Evolutionary conservation across 83 land plant genomes (phyloP).

Genomic region (Thuja plicata): DNA sequence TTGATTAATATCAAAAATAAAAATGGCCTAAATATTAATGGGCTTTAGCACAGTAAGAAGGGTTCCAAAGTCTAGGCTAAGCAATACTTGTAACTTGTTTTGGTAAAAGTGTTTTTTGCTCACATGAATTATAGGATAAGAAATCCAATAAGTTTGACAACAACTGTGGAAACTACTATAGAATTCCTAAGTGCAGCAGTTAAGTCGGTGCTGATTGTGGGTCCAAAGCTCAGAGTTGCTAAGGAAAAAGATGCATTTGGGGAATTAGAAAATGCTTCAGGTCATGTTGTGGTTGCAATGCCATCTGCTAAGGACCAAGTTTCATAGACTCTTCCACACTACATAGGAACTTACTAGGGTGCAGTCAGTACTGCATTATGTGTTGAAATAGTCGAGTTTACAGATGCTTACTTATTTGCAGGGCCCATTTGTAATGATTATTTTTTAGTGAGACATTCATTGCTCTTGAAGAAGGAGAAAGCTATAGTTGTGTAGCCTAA

Average conservation of each 20-base stretch:
- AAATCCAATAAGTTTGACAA: conserved; percentile 37
- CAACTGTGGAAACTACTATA: conserved; percentile 50
- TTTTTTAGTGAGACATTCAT: conserved; percentile 73
- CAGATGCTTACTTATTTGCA: conserved; percentile 64
- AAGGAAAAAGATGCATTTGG: conserved; percentile 46
- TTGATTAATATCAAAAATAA: too few relatives aligned
- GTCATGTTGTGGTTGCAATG: conserved; percentile 64
- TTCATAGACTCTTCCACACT: conserved; percentile 40
- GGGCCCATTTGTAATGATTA: conserved; percentile 74
- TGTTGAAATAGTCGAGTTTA: conserved; percentile 65
- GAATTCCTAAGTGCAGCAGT: conserved; percentile 50
- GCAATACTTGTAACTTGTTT: neutral
- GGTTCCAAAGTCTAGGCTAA: too few relatives aligned
- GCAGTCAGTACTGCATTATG: conserved; percentile 55
- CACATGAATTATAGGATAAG: conserved; percentile 23
- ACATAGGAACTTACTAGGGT: conserved; percentile 83
- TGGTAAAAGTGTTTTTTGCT: neutral
- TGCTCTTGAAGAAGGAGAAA: conserved; percentile 63
- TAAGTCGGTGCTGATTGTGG: conserved; percentile 64
- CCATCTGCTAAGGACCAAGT: conserved; percentile 71
- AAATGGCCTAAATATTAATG: too few relatives aligned
- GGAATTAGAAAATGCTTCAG: conserved; percentile 46
- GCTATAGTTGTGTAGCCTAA: too few relatives aligned
- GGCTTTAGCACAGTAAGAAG: too few relatives aligned
- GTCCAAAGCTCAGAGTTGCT: conserved; percentile 45